These are phyloP conservation scores for Suillus spraguei DNA, from an alignment of 768 basidiomycete genomes.

Conservation along the genomic window DNA sequence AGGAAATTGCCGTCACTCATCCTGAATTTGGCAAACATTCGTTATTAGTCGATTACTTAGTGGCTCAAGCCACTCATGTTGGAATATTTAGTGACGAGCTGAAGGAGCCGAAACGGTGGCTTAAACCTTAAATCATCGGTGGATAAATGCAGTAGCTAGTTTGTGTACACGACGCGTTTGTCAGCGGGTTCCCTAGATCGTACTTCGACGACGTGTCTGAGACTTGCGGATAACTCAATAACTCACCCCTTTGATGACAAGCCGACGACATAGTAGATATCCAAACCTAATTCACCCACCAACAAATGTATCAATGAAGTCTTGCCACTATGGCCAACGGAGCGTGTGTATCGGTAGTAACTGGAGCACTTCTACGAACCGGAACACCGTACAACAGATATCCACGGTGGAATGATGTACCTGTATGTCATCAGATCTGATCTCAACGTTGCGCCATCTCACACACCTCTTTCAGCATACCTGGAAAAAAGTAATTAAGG, in stretches of 20 bases:
- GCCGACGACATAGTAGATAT: conserved; percentile 92
- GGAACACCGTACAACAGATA: conserved; percentile 86
- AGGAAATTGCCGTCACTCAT: conserved; percentile 60
- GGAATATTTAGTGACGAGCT: no score
- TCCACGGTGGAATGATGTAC: conserved; percentile 86
- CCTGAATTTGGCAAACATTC: conserved; percentile 41
- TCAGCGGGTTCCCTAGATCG: no score
- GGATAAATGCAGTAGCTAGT: no score
- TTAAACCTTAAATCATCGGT: no score
- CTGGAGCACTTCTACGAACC: conserved; percentile 41
- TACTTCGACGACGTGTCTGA: no score
- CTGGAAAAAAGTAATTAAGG: conserved; percentile 41
- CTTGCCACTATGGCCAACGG: conserved; percentile 59
- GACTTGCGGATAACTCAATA: no score
- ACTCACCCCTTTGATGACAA: conserved; percentile 88
- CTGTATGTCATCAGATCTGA: conserved; percentile 39
- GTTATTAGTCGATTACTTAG: conserved; percentile 8
- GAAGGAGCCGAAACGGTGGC: no score
- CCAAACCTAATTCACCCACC: conserved; percentile 82
- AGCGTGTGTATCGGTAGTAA: conserved; percentile 18
- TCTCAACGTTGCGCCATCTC: conserved; percentile 20
- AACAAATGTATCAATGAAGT: conserved; percentile 85
- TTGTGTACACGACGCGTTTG: no score
- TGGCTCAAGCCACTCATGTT: conserved; percentile 19
- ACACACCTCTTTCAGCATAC: conserved; percentile 88